Evolutionary conservation across 2,329 filamentous ascomycete species (phyloP), one percentile per base, ranked within the genome.

Genomic region (Chaetomium sp.): DNA sequence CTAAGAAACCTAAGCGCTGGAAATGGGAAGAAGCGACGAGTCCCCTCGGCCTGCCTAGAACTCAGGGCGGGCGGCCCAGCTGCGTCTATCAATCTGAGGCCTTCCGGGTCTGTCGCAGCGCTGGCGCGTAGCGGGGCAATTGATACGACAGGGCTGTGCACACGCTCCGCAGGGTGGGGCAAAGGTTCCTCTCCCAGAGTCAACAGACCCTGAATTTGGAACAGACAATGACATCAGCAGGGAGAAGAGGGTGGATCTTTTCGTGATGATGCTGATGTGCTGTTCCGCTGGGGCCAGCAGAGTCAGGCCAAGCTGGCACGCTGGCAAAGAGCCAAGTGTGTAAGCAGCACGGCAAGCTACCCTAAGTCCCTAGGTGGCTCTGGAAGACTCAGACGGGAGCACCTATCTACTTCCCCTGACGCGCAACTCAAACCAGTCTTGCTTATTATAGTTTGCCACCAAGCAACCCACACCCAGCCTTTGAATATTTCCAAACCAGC

Each of bases 181-280:
- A 56, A 56, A 25, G 53, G 53, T n/a, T 56, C 53, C 53, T 51
- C 10, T 50, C 23, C 4, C 12, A 10, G 1, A 33, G 33, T 35
- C 33, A 35, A 12, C 33, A 2, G 27, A n/a, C 13, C 31, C 31
- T 21, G 53, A 23, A 31, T n/a, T 38, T 56, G 53, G 53, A 56
- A 42, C 29, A 35, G 10, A 56, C 31, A 38, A 38, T 56, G 53
- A 56, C 53, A 56, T 56, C 53, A 56, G 53, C 31, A 38, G n/a
- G n/a, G 19, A 13, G 33, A 38, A 9, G 29, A 42, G 4, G 16
- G 38, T 42, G 38, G 38, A 42, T 42, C 38, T 42, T 42, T 42
- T n/a, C 38, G 38, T 42, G 38, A 42, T 42, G 38, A 42, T 42
- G 38, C 38, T 38, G 35, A 38, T 38, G 35, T 38, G 35, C 19